Percentiles rank a stretch among this genome's conserved stretches.
These are phyloP conservation scores for Dactylellina leptospora DNA, from an alignment of 2,329 filamentous ascomycete genomes.

Conservation along the genomic window DNA sequence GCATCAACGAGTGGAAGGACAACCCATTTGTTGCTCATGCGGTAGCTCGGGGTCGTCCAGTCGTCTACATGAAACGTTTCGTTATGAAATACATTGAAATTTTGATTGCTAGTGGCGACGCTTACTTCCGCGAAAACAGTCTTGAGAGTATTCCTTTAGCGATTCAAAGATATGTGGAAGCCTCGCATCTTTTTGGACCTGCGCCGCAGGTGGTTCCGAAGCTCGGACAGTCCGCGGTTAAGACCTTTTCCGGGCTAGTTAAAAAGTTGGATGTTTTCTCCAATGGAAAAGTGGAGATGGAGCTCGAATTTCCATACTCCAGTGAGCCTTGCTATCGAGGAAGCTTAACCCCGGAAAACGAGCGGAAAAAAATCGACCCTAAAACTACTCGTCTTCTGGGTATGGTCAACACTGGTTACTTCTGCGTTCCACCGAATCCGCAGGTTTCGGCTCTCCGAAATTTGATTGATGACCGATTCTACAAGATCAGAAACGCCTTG, in stretches of 20 bases:
- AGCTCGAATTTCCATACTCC: constrained; percentile 44
- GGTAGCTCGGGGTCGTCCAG: constrained; percentile 55
- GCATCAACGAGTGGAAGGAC: constrained; percentile 11
- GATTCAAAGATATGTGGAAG: constrained; percentile 58
- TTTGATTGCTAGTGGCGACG: constrained; percentile 58
- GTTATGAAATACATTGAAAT: constrained; percentile 59
- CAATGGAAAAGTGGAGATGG: constrained; percentile 13
- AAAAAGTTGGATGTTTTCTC: constrained; percentile 13
- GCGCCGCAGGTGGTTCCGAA: constrained; percentile 1
- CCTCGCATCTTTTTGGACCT: constrained; percentile 57
- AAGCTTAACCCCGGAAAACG: neutral
- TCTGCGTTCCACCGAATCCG: constrained; percentile 46
- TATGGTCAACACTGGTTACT: constrained; percentile 57
- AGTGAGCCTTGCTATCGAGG: neutral
- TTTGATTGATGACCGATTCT: constrained; percentile 59
- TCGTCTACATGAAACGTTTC: constrained; percentile 59
- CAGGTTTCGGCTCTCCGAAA: constrained; percentile 1
- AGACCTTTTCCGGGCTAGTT: neutral
- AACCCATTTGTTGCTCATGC: constrained; percentile 56
- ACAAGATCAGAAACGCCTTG: constrained; percentile 58
- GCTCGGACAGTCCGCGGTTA: neutral
- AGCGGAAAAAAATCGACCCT: neutral
- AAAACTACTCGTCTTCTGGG: constrained; percentile 54
- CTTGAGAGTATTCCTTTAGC: constrained; percentile 58
- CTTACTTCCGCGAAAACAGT: constrained; percentile 55